phyloP scores from a whole-genome alignment of 1,139 yeast species.

The Taphrina wiesneri region DNA sequence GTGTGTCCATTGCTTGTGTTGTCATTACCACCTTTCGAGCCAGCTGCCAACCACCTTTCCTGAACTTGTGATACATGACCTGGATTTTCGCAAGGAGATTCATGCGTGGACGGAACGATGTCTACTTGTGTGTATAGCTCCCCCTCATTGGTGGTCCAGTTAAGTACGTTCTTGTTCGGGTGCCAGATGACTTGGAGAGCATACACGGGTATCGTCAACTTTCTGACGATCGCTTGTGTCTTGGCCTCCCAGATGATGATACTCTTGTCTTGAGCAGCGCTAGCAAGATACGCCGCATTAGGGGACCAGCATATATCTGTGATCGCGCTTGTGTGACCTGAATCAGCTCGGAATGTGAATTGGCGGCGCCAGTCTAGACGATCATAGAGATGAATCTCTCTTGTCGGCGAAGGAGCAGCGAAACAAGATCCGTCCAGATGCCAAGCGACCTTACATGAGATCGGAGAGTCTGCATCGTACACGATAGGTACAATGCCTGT shows the following conservation, averaged over 20 bases:
- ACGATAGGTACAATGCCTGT: constrained; percentile 46
- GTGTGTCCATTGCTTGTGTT: constrained; percentile 37
- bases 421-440: constrained; percentile 64
- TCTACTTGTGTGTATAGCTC: constrained; percentile 42
- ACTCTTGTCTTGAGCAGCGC: constrained; percentile 52
- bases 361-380: constrained; percentile 39
- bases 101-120: constrained; percentile 35
- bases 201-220: constrained; percentile 37
- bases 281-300: constrained; percentile 59
- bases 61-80: constrained; percentile 38
- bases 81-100: constrained; percentile 36
- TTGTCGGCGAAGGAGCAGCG: constrained; percentile 56
- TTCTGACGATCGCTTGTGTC: constrained; percentile 39
- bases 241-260: constrained; percentile 59
- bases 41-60: constrained; percentile 36
- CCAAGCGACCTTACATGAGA: constrained; percentile 56
- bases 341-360: constrained; percentile 30
- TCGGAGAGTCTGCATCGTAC: constrained; percentile 48
- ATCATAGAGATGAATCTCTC: constrained; percentile 46
- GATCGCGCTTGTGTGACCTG: constrained; percentile 49
- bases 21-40: constrained; percentile 42
- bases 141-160: constrained; percentile 46
- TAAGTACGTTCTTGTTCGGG: constrained; percentile 45
- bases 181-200: constrained; percentile 45
- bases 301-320: constrained; percentile 63